Evolutionary conservation across 208 protist species (phyloP), one percentile per base, ranked within the genome.

Genomic region (Leishmania major): DNA sequence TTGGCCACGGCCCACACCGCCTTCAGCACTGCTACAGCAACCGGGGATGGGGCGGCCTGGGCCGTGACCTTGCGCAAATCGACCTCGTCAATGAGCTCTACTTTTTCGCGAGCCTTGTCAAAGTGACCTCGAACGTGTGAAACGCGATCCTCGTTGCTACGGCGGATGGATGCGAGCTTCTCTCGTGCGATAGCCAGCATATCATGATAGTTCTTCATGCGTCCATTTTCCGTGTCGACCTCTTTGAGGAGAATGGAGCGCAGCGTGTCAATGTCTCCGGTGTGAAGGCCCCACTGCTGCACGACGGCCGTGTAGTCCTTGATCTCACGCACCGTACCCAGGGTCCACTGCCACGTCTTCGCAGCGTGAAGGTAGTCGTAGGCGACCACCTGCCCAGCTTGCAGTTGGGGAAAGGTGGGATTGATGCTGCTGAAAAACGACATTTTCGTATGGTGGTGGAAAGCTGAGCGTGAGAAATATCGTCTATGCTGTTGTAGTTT

Each of bases 261-360:
- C 57, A 93, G 83, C 43, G 90, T 85, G 60, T 85, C 84, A 43
- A 79, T 55, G 69, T 89, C 81, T 19, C 88, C 92, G 15, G 89
- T 78, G 70, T 91, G 87, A 53, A 92, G 81, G 31, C 83, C 83
- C 92, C 92, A 95, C 77, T 92, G 88, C 43, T 92, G 84, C 47
- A 95, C 80, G 47, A 84, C 86, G 35, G 84, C 89, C 22, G 79
- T 85, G 78, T 87, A 82, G 43, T 85, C 81, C 51, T 85, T 80
- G 13, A 92, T 64, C 31, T 88, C 84, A 15, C 81, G 76, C 75
- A 95, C 79, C 4, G 83, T 95, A 25, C 92, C 92, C 13, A 95
- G 81, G 35, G 90, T 86, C 92, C 92, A 95, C 70, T 92, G 83
- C 92, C 92, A 93, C 62, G 88, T 82, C 73, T 93, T 90, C 22